Conservation (phyloP, 352 stramenopile genomes). For the Phytophthora ramorum region DNA sequence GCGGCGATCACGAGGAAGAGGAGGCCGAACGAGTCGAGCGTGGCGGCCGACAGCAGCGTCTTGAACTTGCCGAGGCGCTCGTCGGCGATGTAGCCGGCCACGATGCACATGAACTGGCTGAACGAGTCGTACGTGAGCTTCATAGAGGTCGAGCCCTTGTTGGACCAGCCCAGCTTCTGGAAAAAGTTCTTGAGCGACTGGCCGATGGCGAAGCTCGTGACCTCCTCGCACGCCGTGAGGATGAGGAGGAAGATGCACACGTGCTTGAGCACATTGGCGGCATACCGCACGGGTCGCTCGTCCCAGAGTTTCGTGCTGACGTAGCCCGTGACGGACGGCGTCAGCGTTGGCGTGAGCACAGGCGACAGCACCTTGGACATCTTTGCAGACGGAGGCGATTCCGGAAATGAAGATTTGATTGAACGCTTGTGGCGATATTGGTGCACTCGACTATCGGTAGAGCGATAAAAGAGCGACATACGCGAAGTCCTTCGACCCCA, state of each 20-base stretch:
- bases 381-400: slow-evolving; percentile 12
- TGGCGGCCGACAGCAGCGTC: slow-evolving; percentile 27
- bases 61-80: slow-evolving; percentile 55
- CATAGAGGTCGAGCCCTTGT: slow-evolving; percentile 57
- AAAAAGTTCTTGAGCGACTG: slow-evolving; percentile 72
- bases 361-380: slow-evolving; percentile 30
- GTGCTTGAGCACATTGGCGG: slow-evolving; percentile 55
- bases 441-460: neutral
- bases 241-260: slow-evolving; percentile 67
- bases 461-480: neutral
- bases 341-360: slow-evolving; percentile 19
- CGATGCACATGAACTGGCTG: slow-evolving; percentile 64
- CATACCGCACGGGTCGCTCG: slow-evolving; percentile 48
- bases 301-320: slow-evolving; percentile 49
- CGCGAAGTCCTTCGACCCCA: neutral
- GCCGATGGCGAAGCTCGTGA: slow-evolving; percentile 64
- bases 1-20: slow-evolving; percentile 53
- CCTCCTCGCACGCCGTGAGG: slow-evolving; percentile 49
- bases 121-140: slow-evolving; percentile 74
- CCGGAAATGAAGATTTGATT: slow-evolving; percentile 19
- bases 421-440: neutral
- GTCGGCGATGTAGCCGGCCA: slow-evolving; percentile 67
- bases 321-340: slow-evolving; percentile 22
- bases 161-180: slow-evolving; percentile 60
- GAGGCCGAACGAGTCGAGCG: slow-evolving; percentile 55